Percentiles rank a stretch among this genome's conserved stretches.
phyloP scores from a whole-genome alignment of 2,329 filamentous ascomycete genomes.

The Cyclaneusma minus region DNA sequence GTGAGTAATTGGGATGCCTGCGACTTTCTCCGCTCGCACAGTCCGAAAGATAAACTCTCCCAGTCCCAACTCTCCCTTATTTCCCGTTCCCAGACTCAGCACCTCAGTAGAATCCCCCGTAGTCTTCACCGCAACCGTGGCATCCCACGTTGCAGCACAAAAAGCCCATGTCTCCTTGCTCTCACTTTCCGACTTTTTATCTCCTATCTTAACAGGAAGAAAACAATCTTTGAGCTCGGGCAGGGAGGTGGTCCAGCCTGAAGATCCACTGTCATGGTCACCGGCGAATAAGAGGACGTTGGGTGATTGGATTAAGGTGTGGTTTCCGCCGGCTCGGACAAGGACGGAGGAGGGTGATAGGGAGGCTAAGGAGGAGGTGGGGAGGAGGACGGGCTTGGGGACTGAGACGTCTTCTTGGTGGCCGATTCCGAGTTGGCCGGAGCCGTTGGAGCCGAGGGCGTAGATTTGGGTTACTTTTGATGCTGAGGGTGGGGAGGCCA shows the following conservation, averaged over 20 bases:
- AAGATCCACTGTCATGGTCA: constrained; percentile 37
- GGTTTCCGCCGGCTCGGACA: constrained; percentile 59
- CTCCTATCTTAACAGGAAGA: too few relatives aligned
- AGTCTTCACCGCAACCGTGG: constrained; percentile 43
- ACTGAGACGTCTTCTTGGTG: constrained; percentile 57
- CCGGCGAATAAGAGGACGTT: constrained; percentile 53
- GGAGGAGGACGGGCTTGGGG: constrained; percentile 46
- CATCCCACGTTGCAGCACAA: constrained; percentile 66
- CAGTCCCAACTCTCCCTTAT: constrained; percentile 58
- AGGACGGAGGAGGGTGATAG: constrained; percentile 18
- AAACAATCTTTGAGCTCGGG: constrained; percentile 25
- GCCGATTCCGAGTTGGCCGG: constrained; percentile 56
- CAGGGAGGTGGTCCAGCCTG: constrained; percentile 28
- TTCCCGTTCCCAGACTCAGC: constrained; percentile 49
- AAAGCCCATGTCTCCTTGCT: too few relatives aligned
- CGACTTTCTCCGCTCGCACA: constrained; percentile 30
- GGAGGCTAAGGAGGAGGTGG: constrained; percentile 20
- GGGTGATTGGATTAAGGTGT: constrained; percentile 58
- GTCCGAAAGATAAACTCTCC: constrained; percentile 35
- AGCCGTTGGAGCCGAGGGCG: constrained; percentile 63
- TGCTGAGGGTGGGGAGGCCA: too few relatives aligned
- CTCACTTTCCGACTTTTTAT: too few relatives aligned
- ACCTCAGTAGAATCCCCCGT: constrained; percentile 30
- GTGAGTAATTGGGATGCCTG: too few relatives aligned
- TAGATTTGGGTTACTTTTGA: constrained; percentile 37